Evolutionary conservation across 164 flowering plant genomes (phyloP).

Genomic region (Chimonanthus praecox): DNA sequence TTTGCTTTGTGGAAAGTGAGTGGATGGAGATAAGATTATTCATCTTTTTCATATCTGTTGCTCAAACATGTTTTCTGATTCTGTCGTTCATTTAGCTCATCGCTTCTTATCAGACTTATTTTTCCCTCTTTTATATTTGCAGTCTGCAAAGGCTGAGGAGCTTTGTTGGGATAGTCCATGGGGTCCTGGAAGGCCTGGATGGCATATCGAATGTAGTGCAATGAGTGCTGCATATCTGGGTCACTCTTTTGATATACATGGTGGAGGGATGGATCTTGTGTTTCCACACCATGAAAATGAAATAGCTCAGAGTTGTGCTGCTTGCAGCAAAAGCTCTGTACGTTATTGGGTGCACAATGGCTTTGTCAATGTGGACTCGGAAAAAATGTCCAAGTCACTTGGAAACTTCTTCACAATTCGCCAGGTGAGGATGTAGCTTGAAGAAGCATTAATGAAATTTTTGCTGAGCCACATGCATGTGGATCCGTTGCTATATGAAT

Average conservation of each 20-base stretch:
- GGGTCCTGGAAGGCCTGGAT: slow-evolving; percentile 99
- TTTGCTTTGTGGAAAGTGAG: slow-evolving; percentile 96
- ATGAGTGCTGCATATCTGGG: slow-evolving; percentile 97
- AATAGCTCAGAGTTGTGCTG: slow-evolving; percentile 97
- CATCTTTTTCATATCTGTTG: neutral
- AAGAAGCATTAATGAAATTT: neutral
- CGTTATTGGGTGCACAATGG: slow-evolving; percentile 98
- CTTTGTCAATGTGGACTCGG: slow-evolving; percentile 81
- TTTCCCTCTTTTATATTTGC: slow-evolving; percentile 16
- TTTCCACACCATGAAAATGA: slow-evolving; percentile 99
- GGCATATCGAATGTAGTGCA: slow-evolving; percentile 99
- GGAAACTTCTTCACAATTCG: slow-evolving; percentile 97
- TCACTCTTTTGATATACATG: slow-evolving; percentile 88
- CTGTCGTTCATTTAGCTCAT: neutral
- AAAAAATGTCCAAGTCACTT: slow-evolving; percentile 96
- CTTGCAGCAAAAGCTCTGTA: slow-evolving; percentile 59
- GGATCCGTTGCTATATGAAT: neutral
- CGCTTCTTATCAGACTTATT: neutral
- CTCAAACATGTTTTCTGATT: neutral
- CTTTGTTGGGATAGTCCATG: slow-evolving; percentile 97
- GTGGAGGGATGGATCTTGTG: slow-evolving; percentile 98
- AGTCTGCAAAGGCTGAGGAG: slow-evolving; percentile 91
- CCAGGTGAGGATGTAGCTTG: slow-evolving; percentile 44
- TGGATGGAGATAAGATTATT: slow-evolving; percentile 1
- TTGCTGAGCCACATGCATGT: neutral